A percentile compares a stretch with the other conserved stretches of the same genome.
Evolutionary conservation across 495 filamentous ascomycete genomes (phyloP).

Genomic region (Penicillium steckii): DNA sequence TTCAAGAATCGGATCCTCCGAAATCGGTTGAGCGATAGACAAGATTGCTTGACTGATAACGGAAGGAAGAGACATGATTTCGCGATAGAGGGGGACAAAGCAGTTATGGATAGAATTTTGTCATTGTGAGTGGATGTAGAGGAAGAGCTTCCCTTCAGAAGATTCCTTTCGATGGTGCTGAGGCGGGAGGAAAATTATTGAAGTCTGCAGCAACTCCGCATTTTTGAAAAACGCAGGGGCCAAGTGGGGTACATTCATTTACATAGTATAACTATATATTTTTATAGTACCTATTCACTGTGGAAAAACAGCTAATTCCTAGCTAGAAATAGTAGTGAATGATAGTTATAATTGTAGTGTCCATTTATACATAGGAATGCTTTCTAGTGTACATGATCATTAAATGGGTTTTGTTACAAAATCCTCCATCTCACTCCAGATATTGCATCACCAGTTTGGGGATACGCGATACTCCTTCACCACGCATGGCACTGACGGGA

Average conservation of each 20-base stretch:
- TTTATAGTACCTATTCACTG: too few species aligned
- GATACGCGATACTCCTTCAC: constrained; percentile 77
- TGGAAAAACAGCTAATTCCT: too few species aligned
- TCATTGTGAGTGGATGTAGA: background rate
- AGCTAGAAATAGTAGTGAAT: too few species aligned
- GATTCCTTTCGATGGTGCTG: background rate
- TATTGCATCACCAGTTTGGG: constrained; percentile 74
- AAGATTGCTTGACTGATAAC: constrained; percentile 24
- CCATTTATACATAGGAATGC: background rate
- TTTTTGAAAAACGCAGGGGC: too few species aligned
- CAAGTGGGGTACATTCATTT: too few species aligned
- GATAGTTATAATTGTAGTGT: too few species aligned
- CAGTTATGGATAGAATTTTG: background rate
- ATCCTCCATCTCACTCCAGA: constrained; percentile 45
- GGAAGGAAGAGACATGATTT: constrained; percentile 9
- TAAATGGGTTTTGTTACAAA: background rate
- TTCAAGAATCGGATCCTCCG: constrained; percentile 43
- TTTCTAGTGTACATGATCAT: background rate
- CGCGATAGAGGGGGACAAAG: background rate
- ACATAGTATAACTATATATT: too few species aligned
- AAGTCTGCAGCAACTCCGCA: too few species aligned
- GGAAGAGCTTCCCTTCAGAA: background rate
- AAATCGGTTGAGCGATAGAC: constrained; percentile 27
- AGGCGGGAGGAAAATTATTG: too few species aligned
- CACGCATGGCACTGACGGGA: constrained; percentile 85